These are phyloP conservation scores for Penicillium macrosclerotiorum DNA, from an alignment of 495 filamentous ascomycete species.

Conservation along the genomic window DNA sequence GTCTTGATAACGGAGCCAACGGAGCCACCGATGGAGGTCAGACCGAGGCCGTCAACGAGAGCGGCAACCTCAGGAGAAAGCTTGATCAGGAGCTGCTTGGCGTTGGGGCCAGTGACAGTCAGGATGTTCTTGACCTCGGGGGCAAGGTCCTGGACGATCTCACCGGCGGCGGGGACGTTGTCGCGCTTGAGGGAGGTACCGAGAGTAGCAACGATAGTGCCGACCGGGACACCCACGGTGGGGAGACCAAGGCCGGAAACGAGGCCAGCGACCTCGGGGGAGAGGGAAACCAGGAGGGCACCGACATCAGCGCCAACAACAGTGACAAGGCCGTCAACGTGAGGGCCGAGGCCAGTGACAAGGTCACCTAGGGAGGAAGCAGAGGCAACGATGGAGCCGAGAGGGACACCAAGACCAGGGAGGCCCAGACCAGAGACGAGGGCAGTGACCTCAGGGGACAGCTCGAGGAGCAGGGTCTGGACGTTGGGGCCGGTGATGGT, in stretches of 20 bases:
- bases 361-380: slow-evolving; percentile 30
- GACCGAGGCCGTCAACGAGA: slow-evolving; percentile 33
- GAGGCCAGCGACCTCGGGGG: slow-evolving; percentile 32
- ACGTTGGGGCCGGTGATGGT: slow-evolving; percentile 23
- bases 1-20: slow-evolving; percentile 29
- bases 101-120: slow-evolving; percentile 32
- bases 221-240: slow-evolving; percentile 27
- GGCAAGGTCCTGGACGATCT: slow-evolving; percentile 34
- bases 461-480: slow-evolving; percentile 22
- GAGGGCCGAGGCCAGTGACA: slow-evolving; percentile 28
- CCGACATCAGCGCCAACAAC: slow-evolving; percentile 29
- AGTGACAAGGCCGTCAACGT: slow-evolving; percentile 30
- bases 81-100: slow-evolving; percentile 33
- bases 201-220: slow-evolving; percentile 23
- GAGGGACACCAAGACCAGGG: slow-evolving; percentile 19
- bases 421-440: slow-evolving; percentile 27
- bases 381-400: slow-evolving; percentile 27
- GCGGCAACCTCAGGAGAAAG: slow-evolving; percentile 30
- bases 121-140: slow-evolving; percentile 29
- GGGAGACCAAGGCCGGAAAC: slow-evolving; percentile 32
- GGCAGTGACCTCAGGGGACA: slow-evolving; percentile 25
- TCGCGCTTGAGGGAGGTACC: slow-evolving; percentile 25
- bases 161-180: slow-evolving; percentile 16
- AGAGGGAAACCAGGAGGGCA: slow-evolving; percentile 32
- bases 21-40: slow-evolving; percentile 25